These are phyloP conservation scores for Aristolochia contorta DNA, from an alignment of 164 flowering plant species.

Conservation along the genomic window DNA sequence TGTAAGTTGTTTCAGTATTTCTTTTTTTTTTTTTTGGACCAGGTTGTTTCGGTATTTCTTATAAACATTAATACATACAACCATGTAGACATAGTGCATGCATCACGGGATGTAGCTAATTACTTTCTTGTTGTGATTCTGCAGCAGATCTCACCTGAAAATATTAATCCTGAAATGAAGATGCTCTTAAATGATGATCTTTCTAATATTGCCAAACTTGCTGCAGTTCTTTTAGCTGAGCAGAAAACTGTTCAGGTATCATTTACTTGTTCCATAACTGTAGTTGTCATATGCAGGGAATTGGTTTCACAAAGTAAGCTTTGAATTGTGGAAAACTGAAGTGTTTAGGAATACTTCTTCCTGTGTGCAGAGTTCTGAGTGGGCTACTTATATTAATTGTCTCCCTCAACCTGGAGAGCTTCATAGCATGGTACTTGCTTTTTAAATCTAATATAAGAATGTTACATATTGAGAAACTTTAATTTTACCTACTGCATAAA, in stretches of 20 bases:
- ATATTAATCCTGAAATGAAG: slow-evolving; percentile 35
- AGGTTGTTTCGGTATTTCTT: slow-evolving; percentile 1
- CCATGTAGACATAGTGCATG: not conserved
- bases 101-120: not conserved
- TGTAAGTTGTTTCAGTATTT: slow-evolving; percentile 25
- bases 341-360: not conserved
- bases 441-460: not conserved
- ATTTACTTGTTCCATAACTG: not conserved
- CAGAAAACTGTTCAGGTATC: slow-evolving; percentile 54
- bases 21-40: no score
- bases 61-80: not conserved
- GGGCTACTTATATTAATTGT: slow-evolving; percentile 64
- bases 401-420: slow-evolving; percentile 54
- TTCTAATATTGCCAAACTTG: slow-evolving; percentile 47
- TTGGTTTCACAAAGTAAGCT: not conserved
- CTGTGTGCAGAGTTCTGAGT: slow-evolving; percentile 57
- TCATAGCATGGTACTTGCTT: slow-evolving; percentile 50
- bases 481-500: no score
- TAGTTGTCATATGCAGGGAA: no score
- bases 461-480: not conserved
- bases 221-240: slow-evolving; percentile 54
- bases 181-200: slow-evolving; percentile 35
- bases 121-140: slow-evolving; percentile 2
- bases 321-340: not conserved
- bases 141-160: slow-evolving; percentile 65